These are phyloP conservation scores for Penicillium lagena DNA, from an alignment of 495 filamentous ascomycete species.

Conservation along the genomic window DNA sequence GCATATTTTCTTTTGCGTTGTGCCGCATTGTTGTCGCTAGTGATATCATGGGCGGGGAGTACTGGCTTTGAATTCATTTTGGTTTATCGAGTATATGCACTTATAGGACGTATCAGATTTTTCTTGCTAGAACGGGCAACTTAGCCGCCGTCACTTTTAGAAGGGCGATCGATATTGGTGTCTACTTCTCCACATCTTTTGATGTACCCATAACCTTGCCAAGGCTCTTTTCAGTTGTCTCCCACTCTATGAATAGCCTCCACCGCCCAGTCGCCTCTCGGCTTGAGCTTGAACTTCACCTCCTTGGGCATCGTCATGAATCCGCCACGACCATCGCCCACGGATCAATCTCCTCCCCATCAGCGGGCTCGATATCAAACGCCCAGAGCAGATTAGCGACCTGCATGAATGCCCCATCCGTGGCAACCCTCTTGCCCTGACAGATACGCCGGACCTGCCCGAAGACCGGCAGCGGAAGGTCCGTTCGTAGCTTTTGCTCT, in stretches of 20 bases:
- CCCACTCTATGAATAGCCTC: slow-evolving; percentile 11
- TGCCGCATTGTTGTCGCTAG: slow-evolving; percentile 7
- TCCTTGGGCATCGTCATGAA: slow-evolving; percentile 22
- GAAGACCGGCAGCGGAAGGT: slow-evolving; percentile 24
- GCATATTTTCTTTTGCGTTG: slow-evolving; percentile 8
- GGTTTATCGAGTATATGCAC: no score
- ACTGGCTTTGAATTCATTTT: background rate
- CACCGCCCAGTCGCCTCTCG: slow-evolving; percentile 14
- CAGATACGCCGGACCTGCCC: slow-evolving; percentile 24
- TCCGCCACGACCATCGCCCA: slow-evolving; percentile 21
- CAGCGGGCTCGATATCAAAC: slow-evolving; percentile 16
- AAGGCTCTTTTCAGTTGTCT: slow-evolving; percentile 7
- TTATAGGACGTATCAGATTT: background rate
- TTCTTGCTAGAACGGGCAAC: no score
- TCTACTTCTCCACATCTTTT: background rate
- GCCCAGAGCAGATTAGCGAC: slow-evolving; percentile 23
- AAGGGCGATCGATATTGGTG: no score
- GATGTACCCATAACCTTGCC: slow-evolving; percentile 2
- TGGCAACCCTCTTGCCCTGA: slow-evolving; percentile 23
- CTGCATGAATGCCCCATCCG: slow-evolving; percentile 21
- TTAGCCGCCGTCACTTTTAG: no score
- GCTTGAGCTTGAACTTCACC: slow-evolving; percentile 13
- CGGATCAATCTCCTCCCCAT: slow-evolving; percentile 20
- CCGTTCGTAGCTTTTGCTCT: slow-evolving; percentile 8
- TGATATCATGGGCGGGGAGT: background rate